Evolutionary conservation across 768 basidiomycete species (phyloP), one percentile per base, ranked within the genome.

Genomic region (Panaeolus cyanescens): DNA sequence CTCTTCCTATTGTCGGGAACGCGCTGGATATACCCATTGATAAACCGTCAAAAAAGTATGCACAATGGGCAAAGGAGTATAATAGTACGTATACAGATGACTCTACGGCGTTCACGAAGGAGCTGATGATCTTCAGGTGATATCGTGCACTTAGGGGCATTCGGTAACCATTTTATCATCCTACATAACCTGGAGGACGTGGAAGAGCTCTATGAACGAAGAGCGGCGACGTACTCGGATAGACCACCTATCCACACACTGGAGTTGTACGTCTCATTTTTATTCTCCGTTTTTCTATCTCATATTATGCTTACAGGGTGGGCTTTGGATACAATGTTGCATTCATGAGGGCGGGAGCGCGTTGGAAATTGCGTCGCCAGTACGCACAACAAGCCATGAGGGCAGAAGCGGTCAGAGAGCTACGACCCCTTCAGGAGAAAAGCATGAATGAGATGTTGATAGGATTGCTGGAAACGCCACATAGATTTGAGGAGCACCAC

Each of bases 151-250:
- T 37, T 66, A 4, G 22, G 59, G 25, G 59, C 59, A 13, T 62
- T 67, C 31, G 70, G 70, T 15, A 56, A 65, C 20, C 68, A 70
- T 54, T 31, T 70, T 10, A 39, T 74, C n/a, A 31, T 74, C 15
- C 56, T 72, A 33, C 73, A 74, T 56, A 60, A 63, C 3, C 32
- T 59, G n/a, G 61, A 74, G 53, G 64, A 63, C 22, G 63, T 56
- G 12, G 53, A 32, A 22, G 33, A 42, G n/a, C 32, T 66, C 3
- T 67, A 83, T 10, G 81, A 83, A 64, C 81, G 80, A 58, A 74
- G 79, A n/a, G 79, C 79, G 0, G 71, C 77, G 2, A 77, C 77
- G n/a, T 83, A 82, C 55, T 79, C 80, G 13, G 79, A 76, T 58
- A 74, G 81, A 4, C 83, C 81, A 20, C 73, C 75, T 12, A 54